Evolutionary conservation across 2,329 filamentous ascomycete genomes (phyloP).

Genomic region (Elsinoe perseae): DNA sequence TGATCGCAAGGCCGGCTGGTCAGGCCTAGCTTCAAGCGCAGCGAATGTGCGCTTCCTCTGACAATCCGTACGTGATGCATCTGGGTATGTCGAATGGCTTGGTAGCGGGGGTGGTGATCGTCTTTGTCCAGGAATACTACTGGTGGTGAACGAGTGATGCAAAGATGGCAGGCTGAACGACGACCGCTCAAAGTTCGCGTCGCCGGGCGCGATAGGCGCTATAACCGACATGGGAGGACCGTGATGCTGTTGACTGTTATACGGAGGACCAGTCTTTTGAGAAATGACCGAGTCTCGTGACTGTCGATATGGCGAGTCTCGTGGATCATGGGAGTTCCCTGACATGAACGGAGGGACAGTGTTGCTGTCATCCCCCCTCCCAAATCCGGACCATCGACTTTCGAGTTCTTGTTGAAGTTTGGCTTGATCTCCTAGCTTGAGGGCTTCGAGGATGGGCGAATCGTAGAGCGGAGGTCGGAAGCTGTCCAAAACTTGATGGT

Average conservation of each 20-base stretch:
- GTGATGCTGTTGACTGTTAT: neutral
- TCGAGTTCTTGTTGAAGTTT: constrained; percentile 18
- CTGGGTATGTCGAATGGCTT: neutral
- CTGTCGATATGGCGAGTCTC: constrained; percentile 8
- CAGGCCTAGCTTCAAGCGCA: neutral
- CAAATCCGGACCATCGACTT: constrained; percentile 28
- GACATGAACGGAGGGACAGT: constrained; percentile 30
- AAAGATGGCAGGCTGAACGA: constrained; percentile 1
- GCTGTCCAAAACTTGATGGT: constrained; percentile 14
- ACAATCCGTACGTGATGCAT: neutral
- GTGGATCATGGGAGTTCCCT: constrained; percentile 22
- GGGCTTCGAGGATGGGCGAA: constrained; percentile 16
- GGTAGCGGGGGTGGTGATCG: neutral
- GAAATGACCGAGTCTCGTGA: neutral
- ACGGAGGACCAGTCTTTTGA: neutral
- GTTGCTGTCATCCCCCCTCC: constrained; percentile 22
- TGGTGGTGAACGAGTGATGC: constrained; percentile 10
- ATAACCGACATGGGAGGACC: neutral
- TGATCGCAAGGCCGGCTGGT: neutral
- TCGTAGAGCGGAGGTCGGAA: constrained; percentile 16
- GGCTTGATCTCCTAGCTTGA: constrained; percentile 11
- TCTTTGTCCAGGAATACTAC: neutral
- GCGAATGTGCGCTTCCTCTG: neutral
- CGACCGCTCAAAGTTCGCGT: neutral
- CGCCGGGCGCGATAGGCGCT: neutral